These are phyloP conservation scores for Pseudozyma flocculosa DNA, from an alignment of 1,284 basidiomycete species.

Conservation along the genomic window DNA sequence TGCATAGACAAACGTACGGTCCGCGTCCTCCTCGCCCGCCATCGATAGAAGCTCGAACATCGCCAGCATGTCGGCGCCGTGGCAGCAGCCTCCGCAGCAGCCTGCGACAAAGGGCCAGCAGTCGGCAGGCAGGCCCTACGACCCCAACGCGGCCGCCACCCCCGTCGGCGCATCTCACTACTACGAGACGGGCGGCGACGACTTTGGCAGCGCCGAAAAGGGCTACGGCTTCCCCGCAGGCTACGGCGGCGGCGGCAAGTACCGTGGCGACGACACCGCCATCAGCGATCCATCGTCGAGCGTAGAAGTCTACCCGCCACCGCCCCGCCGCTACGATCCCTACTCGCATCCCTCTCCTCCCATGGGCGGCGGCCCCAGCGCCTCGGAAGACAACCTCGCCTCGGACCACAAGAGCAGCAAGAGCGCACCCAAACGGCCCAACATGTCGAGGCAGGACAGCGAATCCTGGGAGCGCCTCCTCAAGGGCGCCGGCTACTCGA, in stretches of 20 bases:
- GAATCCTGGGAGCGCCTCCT: conserved; percentile 37
- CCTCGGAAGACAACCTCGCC: conserved; percentile 9
- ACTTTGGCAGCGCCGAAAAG: conserved; percentile 9
- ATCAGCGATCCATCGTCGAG: conserved; percentile 14
- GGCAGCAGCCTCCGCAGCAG: too few species aligned
- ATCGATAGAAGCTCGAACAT: too few species aligned
- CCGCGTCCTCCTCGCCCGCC: too few species aligned
- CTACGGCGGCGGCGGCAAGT: conserved; percentile 22
- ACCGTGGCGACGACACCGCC: conserved; percentile 13
- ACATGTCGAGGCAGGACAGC: conserved; percentile 24
- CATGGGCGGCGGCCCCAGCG: conserved; percentile 2
- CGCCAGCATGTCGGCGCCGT: too few species aligned
- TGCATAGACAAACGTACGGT: too few species aligned
- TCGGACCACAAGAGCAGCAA: conserved; percentile 7
- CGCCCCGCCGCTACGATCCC: conserved; percentile 5
- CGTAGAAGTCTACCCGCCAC: background rate
- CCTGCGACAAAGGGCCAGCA: too few species aligned
- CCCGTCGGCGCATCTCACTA: conserved; percentile 12
- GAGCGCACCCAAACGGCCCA: conserved; percentile 11
- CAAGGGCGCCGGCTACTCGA: conserved; percentile 32
- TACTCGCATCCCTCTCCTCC: conserved; percentile 8
- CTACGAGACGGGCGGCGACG: conserved; percentile 18
- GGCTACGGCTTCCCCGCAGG: conserved; percentile 17
- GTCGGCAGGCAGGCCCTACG: background rate
- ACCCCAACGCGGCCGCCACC: conserved; percentile 10